phyloP scores from a whole-genome alignment of 2,329 filamentous ascomycete species.

The Microcyclospora tardicrescens region DNA sequence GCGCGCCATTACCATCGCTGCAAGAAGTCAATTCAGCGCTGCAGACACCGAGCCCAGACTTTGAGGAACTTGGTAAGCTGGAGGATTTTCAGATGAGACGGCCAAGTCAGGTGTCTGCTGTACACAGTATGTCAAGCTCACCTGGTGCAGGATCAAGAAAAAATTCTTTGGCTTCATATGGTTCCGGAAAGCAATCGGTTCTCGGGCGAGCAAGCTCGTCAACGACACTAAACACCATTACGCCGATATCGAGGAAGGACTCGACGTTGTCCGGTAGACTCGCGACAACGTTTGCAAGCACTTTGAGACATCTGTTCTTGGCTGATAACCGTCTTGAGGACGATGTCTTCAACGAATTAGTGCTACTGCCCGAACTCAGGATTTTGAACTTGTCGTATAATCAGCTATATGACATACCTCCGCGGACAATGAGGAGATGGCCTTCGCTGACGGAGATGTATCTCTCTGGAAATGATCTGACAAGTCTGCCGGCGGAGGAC shows the following conservation, averaged over 20 bases:
- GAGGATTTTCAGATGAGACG: slow-evolving; percentile 54
- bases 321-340: slow-evolving; percentile 92
- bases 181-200: slow-evolving; percentile 46
- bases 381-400: slow-evolving; percentile 93
- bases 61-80: slow-evolving; percentile 60
- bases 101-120: slow-evolving; percentile 69
- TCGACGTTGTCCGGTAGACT: slow-evolving; percentile 71
- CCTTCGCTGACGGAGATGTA: slow-evolving; percentile 83
- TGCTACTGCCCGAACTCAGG: slow-evolving; percentile 66
- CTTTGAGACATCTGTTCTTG: slow-evolving; percentile 69
- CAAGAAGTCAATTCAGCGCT: slow-evolving; percentile 32
- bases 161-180: slow-evolving; percentile 69
- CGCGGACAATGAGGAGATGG: slow-evolving; percentile 78
- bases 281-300: slow-evolving; percentile 76
- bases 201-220: slow-evolving; percentile 70
- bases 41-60: slow-evolving; percentile 41
- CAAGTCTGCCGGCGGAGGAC: slow-evolving; percentile 82
- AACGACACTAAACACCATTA: slow-evolving; percentile 46
- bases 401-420: slow-evolving; percentile 80
- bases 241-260: slow-evolving; percentile 60
- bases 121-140: slow-evolving; percentile 47
- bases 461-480: slow-evolving; percentile 86
- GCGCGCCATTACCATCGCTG: slow-evolving; percentile 42
- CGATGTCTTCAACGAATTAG: slow-evolving; percentile 87
- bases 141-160: slow-evolving; percentile 43